Base-by-base conservation (phyloP, 2,329 filamentous ascomycete species). In the Arthrobotrys megalospora region DNA sequence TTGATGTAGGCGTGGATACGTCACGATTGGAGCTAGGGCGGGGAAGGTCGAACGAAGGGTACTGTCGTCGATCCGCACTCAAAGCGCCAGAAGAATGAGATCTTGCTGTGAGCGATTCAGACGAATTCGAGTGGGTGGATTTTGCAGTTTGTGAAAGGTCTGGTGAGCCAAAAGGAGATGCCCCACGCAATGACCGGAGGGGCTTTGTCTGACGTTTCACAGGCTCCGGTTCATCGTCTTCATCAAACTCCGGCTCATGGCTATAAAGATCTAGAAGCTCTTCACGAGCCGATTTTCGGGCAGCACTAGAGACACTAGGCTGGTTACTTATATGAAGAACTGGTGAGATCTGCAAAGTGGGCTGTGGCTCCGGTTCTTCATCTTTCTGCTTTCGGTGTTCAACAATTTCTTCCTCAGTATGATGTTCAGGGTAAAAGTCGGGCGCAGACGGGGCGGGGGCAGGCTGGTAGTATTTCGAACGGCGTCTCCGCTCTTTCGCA, bases 171-270 rank as follows among this genome's bases (percentile, higher is more conserved):
- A 73, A 50, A 47, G 75, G 75, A n/a, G 75, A 79, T 19, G 53
- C 52, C 11, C 64, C 75, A 24, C 64, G 58, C 63, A 72, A 36
- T 11, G 67, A 72, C n/a, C 67, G 63, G 43, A 67, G 32, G 16
- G 75, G 75, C 21, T 72, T 72, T 45, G 67, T 79, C 53, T 73
- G 75, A 64, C 67, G 67, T 69, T 79, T 79, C 55, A 73, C 67
- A 58, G 75, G 75, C 19, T 66, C 69, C 5, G 67, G 67, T 48
- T 72, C 67, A 12, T 79, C 68, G 28, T 68, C 71, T n/a, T 73
- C 69, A 21, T 73, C 75, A 45, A 58, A 66, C 41, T 77, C 73
- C 5, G 73, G 66, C n/a, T 70, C 65, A 16, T 77, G 73, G 28
- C 73, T 77, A 21, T 77, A 77, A 16, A 77, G 48, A 60, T 77